Base-by-base conservation (phyloP, 495 filamentous ascomycete genomes). In the Evansstolkia leycettana region DNA sequence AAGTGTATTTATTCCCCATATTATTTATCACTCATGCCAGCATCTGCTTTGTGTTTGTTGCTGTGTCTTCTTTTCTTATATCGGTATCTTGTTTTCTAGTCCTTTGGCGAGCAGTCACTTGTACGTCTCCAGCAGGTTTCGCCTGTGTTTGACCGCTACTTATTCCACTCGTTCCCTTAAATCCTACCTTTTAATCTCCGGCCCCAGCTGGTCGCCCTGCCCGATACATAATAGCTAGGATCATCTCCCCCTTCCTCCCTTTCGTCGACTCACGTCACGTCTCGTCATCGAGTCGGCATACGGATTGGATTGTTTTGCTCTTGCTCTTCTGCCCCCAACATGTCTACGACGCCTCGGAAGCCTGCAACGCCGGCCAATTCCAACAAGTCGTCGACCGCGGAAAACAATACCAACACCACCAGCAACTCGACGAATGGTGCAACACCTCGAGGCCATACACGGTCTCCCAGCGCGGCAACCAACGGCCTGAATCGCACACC, bases 291-390 rank as follows among this genome's bases (percentile, higher is more conserved):
- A 23, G 20, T 23, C 20, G 20, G 9, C 20, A 23, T 9, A 23
- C 5, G 5, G 20, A 9, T 9, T 23, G 5, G 20, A 23, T 23
- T 29, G 5, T n/a, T n/a, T 12, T 29, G 11, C 28, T 4, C 12
- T 15, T 5, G 28, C 5, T n/a, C 5, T n/a, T n/a, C 28, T 5
- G 4, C 12, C 4, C 28, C 37, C 38, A 61, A 37, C 24, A 65
- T 65, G 61, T 65, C 61, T 49, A 52, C 61, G 48, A 52, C 54
- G 36, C 55, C 61, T 57, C 61, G 61, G 47, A 65, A 62, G 45
- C 49, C 60, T 48, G 57, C 53, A 48, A 57, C 54, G 11, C 52
- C 58, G 42, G 58, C 44, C 47, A 55, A 43, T 53, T 47, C 61
- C 48, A 51, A 39, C 51, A 65, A 52, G 46, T 57, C 58, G 43